Evolutionary conservation across 495 filamentous ascomycete genomes (phyloP), one percentile per base, ranked within the genome.

Genomic region (Aspergillus baeticus): DNA sequence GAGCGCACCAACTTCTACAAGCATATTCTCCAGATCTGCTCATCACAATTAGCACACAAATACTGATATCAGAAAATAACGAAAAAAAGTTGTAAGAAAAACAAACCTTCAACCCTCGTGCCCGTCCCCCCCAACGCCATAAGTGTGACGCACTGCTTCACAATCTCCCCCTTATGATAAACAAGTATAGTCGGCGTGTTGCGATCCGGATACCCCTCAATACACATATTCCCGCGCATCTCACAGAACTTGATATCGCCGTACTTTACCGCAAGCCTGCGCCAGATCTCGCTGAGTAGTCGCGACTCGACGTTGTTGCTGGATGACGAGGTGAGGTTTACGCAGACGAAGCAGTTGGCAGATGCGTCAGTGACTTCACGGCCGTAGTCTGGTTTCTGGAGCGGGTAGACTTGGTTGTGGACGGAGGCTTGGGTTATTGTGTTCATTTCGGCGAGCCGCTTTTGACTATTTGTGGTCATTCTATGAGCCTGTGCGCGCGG

Each of bases 201-300:
- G 49, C 81, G 80, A 66, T 98, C 95, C 14, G 94, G 94, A 69
- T 98, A 99, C 18, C 88, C 88, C 73, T 98, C 94, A 63, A 99
- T 96, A 54, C 94, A 96, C 82, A 96, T 86, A 65, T 92, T 87
- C 2, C 84, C 94, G 61, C 85, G 80, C 42, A 99, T 98, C 72
- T 99, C 91, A 68, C 92, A 97, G 75, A 99, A 99, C 73, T 99
- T 99, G 66, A 98, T 72, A 55, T 99, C 92, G 26, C 90, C 90
- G 64, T 87, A 98, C 64, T 90, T 90, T 52, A 69, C 71, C 14
- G 94, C 94, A 55, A 92, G 75, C 64, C 89, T 82, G 18, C 87
- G 78, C 93, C 94, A 99, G n/a, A 97, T 76, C 63, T 94, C 85
- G 13, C 87, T 86, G 61, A 97, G 67, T 2, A 95, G 71, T 31